These are phyloP conservation scores for Fusarium keratoplasticum DNA, from an alignment of 2,329 filamentous ascomycete species.

Conservation along the genomic window DNA sequence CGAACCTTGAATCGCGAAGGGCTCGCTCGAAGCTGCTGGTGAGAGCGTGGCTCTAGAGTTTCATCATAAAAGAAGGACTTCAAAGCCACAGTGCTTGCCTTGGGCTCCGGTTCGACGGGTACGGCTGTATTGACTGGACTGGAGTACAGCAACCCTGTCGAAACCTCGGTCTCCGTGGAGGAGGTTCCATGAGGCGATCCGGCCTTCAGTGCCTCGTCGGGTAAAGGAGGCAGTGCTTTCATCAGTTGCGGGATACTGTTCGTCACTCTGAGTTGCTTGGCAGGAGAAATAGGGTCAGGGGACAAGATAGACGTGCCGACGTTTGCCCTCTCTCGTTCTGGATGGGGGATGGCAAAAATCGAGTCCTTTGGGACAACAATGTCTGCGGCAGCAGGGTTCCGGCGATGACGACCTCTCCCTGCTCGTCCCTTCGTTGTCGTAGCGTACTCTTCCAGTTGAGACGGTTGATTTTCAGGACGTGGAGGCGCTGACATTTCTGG, in stretches of 20 bases:
- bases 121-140: slow-evolving; percentile 21
- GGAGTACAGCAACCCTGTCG: slow-evolving; percentile 18
- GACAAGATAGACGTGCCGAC: slow-evolving; percentile 52
- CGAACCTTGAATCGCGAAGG: slow-evolving; percentile 47
- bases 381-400: slow-evolving; percentile 40
- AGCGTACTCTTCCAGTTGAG: not conserved
- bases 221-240: slow-evolving; percentile 63
- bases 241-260: slow-evolving; percentile 64
- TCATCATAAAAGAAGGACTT: slow-evolving; percentile 1
- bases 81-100: not conserved
- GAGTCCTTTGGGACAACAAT: slow-evolving; percentile 28
- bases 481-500: not conserved
- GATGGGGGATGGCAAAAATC: not conserved
- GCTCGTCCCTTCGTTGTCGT: not conserved
- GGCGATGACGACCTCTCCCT: slow-evolving; percentile 39
- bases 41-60: not conserved
- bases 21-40: slow-evolving; percentile 10
- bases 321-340: slow-evolving; percentile 3
- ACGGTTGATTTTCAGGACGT: not conserved
- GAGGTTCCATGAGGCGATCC: slow-evolving; percentile 5
- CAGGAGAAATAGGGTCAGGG: slow-evolving; percentile 62
- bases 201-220: slow-evolving; percentile 42
- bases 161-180: slow-evolving; percentile 8
- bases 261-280: slow-evolving; percentile 57
- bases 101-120: not conserved